A percentile compares a stretch with the other conserved stretches of the same genome.
Evolutionary conservation across 2,329 filamentous ascomycete genomes (phyloP).

Genomic region (Trichoderma sp.): DNA sequence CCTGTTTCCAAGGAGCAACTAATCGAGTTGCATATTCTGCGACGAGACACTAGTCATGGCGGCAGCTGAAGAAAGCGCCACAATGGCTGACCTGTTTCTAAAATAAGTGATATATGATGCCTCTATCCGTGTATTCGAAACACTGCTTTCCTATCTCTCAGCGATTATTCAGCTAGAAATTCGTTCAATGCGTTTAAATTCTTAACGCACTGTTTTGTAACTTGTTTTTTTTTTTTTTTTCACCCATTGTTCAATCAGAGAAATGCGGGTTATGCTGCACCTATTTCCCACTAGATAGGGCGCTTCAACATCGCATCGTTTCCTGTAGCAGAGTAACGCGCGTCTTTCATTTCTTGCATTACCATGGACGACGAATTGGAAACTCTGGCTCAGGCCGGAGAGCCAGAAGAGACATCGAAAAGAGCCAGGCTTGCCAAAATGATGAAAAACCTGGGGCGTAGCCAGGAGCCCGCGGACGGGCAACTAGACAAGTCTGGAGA

Average conservation of each 20-base stretch:
- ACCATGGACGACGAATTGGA: constrained; percentile 17
- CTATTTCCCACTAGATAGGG: neutral
- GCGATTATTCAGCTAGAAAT: neutral
- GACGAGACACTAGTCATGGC: constrained; percentile 4
- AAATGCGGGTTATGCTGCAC: neutral
- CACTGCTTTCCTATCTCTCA: neutral
- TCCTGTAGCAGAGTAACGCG: neutral
- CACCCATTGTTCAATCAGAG: neutral
- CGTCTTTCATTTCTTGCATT: neutral
- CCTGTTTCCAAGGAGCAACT: neutral
- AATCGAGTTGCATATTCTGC: neutral
- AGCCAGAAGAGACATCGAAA: constrained; percentile 7
- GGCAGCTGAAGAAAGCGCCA: neutral
- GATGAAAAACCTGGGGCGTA: constrained; percentile 11
- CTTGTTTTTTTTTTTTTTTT: neutral
- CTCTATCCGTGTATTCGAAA: neutral
- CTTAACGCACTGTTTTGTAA: neutral
- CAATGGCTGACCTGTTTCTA: neutral
- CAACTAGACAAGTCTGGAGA: neutral
- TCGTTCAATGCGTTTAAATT: neutral
- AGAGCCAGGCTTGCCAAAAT: constrained; percentile 11
- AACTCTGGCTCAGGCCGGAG: neutral
- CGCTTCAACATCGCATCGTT: neutral
- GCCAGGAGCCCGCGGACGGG: constrained; percentile 11
- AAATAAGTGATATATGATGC: neutral